These are phyloP conservation scores for Verticillium tricorpus DNA, from an alignment of 2,329 filamentous ascomycete species.

Conservation along the genomic window DNA sequence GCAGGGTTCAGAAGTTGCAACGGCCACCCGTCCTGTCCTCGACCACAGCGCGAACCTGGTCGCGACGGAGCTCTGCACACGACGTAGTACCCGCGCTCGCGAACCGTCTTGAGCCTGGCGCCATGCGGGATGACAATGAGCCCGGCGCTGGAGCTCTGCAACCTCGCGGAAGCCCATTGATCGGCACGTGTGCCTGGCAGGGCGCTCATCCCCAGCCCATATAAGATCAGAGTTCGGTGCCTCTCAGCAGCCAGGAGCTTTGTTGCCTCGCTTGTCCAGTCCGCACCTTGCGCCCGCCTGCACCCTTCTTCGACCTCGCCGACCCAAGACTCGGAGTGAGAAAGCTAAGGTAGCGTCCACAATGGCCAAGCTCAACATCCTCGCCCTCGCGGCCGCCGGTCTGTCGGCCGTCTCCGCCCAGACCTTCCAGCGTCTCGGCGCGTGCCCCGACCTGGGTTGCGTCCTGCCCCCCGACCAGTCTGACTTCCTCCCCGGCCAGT, in stretches of 20 bases:
- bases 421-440: slow-evolving; percentile 56
- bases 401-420: slow-evolving; percentile 43
- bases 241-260: background rate
- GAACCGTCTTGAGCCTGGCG: background rate
- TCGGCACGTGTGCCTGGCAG: background rate
- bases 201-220: background rate
- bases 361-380: slow-evolving; percentile 31
- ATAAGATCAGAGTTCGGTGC: background rate
- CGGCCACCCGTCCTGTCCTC: background rate
- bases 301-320: background rate
- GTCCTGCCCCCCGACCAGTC: slow-evolving; percentile 60
- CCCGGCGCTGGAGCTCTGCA: background rate
- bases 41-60: background rate
- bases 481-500: slow-evolving; percentile 79
- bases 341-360: background rate
- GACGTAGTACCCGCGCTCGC: background rate
- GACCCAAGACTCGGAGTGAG: background rate
- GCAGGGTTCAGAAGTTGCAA: background rate
- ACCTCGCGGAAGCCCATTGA: background rate
- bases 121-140: background rate
- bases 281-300: background rate
- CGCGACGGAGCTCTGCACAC: background rate
- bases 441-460: slow-evolving; percentile 55
- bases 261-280: background rate
- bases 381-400: slow-evolving; percentile 27